These are phyloP conservation scores for Metarhizium humberi DNA, from an alignment of 2,329 filamentous ascomycete genomes.

Conservation along the genomic window DNA sequence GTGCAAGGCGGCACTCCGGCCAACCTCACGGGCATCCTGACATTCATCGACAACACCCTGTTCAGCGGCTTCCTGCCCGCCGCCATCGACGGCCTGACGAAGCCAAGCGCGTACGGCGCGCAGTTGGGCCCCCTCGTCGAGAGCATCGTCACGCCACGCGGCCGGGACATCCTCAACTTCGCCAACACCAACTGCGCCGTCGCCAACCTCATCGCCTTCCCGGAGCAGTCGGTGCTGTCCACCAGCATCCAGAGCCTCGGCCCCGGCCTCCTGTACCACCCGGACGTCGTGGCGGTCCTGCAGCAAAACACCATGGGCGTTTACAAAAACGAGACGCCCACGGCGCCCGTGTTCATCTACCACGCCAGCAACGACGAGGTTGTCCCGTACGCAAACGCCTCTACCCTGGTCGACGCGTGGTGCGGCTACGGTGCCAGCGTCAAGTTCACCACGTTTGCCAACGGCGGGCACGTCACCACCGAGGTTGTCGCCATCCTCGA, in stretches of 20 bases:
- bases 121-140: background rate
- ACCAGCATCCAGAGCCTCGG: background rate
- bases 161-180: background rate
- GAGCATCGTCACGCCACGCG: background rate
- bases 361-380: background rate
- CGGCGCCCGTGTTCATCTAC: background rate
- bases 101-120: background rate
- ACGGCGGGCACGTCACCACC: background rate
- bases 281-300: background rate
- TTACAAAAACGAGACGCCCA: background rate
- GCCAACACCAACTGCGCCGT: background rate
- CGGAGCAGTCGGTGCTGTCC: background rate
- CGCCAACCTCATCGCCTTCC: background rate
- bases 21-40: background rate
- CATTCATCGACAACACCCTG: background rate
- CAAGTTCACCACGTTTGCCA: background rate
- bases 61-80: background rate
- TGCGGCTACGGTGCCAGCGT: background rate
- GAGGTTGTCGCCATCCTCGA: background rate
- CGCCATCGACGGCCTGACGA: background rate
- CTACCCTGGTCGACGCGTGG: background rate
- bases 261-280: background rate
- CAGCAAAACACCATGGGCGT: background rate
- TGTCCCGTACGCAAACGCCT: background rate
- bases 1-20: conserved; percentile 12